Conservation (phyloP, 2,329 filamentous ascomycete species). For the Ramularia endophylla region DNA sequence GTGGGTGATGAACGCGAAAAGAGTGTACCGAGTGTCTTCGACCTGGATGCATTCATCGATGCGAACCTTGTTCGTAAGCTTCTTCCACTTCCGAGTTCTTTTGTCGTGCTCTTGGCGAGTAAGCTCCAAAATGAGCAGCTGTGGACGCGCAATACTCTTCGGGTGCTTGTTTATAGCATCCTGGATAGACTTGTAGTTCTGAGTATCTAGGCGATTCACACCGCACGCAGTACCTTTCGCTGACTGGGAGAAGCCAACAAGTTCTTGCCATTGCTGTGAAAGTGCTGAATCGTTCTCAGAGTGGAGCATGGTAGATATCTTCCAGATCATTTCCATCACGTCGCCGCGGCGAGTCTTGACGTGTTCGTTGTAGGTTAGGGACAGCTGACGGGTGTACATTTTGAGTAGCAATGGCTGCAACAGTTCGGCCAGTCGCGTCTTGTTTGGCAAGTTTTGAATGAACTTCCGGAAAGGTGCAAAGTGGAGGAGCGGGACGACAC, state of each 20-base stretch:
- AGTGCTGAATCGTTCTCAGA: constrained; percentile 12
- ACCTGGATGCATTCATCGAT: constrained; percentile 51
- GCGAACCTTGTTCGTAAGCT: constrained; percentile 51
- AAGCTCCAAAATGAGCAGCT: constrained; percentile 44
- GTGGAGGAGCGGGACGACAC: constrained; percentile 53
- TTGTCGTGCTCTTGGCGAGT: constrained; percentile 53
- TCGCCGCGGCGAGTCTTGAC: constrained; percentile 11
- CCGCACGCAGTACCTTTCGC: constrained; percentile 18
- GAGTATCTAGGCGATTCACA: constrained; percentile 24
- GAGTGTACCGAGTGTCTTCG: constrained; percentile 44
- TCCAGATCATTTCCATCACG: constrained; percentile 21
- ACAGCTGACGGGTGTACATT: constrained; percentile 22
- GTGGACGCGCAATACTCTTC: constrained; percentile 26
- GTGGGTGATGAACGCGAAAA: constrained; percentile 57
- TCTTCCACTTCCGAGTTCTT: constrained; percentile 50
- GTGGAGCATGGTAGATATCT: constrained; percentile 8
- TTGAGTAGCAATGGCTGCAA: constrained; percentile 24
- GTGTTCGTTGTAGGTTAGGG: constrained; percentile 12
- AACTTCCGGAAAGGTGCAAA: constrained; percentile 54
- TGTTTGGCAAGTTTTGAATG: constrained; percentile 40
- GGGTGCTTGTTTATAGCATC: constrained; percentile 34
- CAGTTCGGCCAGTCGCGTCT: constrained; percentile 6
- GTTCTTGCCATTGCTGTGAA: constrained; percentile 13
- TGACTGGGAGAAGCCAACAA: constrained; percentile 21
- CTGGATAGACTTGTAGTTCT: constrained; percentile 34